Evolutionary conservation across 2,329 filamentous ascomycete species (phyloP).

Genomic region (Exophiala calicioides): DNA sequence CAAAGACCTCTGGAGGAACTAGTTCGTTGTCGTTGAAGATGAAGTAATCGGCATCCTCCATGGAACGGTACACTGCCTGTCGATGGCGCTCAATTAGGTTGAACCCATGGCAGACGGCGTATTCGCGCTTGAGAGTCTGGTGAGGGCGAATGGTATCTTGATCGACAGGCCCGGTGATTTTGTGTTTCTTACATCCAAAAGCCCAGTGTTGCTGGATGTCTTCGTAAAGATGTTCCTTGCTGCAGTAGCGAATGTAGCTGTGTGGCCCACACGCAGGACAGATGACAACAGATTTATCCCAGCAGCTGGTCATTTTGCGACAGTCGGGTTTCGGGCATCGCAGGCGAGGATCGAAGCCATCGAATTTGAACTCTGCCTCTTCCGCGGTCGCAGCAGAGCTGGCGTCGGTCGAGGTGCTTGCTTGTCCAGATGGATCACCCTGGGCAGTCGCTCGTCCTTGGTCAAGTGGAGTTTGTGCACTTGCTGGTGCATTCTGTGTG

Average conservation of each 20-base stretch:
- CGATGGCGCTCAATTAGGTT: constrained; percentile 39
- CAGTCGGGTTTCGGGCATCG: constrained; percentile 36
- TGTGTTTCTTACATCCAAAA: constrained; percentile 17
- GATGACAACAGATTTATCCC: constrained; percentile 36
- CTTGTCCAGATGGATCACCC: too few relatives aligned
- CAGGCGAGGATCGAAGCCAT: constrained; percentile 50
- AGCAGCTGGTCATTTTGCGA: constrained; percentile 35
- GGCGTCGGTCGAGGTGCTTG: too few relatives aligned
- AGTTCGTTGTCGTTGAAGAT: constrained; percentile 26
- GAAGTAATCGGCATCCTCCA: constrained; percentile 25
- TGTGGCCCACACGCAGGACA: constrained; percentile 44
- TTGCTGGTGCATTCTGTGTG: too few relatives aligned
- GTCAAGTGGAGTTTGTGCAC: too few relatives aligned
- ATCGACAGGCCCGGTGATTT: constrained; percentile 22
- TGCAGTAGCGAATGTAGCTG: constrained; percentile 43
- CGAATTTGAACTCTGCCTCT: constrained; percentile 44
- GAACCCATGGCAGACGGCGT: constrained; percentile 30
- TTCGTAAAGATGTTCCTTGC: constrained; percentile 38
- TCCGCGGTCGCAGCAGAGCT: too few relatives aligned
- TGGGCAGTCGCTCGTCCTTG: too few relatives aligned
- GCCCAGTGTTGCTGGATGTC: constrained; percentile 42
- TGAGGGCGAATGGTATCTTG: constrained; percentile 18
- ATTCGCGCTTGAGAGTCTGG: constrained; percentile 18
- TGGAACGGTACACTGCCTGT: constrained; percentile 29
- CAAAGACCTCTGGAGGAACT: constrained; percentile 10